These are phyloP conservation scores for Termitomyces sp. DNA, from an alignment of 768 basidiomycete genomes.

Conservation along the genomic window DNA sequence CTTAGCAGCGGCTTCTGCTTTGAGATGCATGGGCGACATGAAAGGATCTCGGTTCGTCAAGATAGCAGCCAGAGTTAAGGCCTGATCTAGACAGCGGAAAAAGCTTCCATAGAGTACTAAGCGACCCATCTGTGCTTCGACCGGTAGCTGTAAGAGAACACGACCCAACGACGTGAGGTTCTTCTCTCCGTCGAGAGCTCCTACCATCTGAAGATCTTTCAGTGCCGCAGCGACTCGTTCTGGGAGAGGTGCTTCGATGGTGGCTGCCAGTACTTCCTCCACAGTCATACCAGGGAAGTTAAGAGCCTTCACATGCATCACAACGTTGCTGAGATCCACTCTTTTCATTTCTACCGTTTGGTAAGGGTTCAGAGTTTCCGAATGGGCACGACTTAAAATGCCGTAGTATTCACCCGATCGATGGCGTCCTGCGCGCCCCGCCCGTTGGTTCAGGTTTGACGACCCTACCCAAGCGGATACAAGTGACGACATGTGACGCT, in stretches of 20 bases:
- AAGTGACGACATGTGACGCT: constrained; percentile 82
- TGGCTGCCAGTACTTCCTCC: constrained; percentile 77
- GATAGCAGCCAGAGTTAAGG: constrained; percentile 87
- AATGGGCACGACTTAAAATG: constrained; percentile 61
- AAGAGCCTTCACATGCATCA: constrained; percentile 95
- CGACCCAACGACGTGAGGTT: constrained; percentile 84
- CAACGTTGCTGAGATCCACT: constrained; percentile 82
- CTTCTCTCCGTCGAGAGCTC: constrained; percentile 73
- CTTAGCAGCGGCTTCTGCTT: constrained; percentile 60
- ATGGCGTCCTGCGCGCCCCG: constrained; percentile 89
- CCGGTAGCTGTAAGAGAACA: constrained; percentile 83
- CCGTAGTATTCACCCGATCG: constrained; percentile 89
- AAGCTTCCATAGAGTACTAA: constrained; percentile 87
- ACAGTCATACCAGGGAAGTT: constrained; percentile 83
- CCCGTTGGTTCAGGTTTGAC: constrained; percentile 88
- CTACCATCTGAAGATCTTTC: constrained; percentile 75
- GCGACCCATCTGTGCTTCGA: constrained; percentile 87
- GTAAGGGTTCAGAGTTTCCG: constrained; percentile 61
- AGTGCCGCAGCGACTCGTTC: constrained; percentile 77
- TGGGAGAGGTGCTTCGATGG: constrained; percentile 85
- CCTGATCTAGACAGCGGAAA: constrained; percentile 88
- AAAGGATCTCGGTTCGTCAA: constrained; percentile 90
- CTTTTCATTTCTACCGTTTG: constrained; percentile 96
- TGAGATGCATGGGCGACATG: constrained; percentile 74
- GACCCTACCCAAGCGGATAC: constrained; percentile 89